These are phyloP conservation scores for Gremmenia infestans DNA, from an alignment of 2,329 filamentous ascomycete genomes.

Conservation along the genomic window DNA sequence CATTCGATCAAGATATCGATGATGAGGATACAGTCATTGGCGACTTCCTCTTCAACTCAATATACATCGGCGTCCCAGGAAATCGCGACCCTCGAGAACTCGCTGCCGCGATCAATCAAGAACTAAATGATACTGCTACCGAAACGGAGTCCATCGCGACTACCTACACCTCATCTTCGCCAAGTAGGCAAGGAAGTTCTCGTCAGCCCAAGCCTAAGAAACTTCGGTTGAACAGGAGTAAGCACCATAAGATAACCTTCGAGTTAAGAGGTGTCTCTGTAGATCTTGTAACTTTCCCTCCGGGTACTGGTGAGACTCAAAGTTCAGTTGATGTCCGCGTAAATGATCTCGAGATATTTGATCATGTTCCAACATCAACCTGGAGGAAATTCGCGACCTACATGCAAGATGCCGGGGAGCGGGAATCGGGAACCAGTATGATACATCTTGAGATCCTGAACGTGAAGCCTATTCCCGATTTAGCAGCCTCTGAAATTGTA, in stretches of 20 bases:
- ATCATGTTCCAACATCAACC: slow-evolving; percentile 89
- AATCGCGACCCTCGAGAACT: slow-evolving; percentile 82
- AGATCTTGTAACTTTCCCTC: slow-evolving; percentile 77
- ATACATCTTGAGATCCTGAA: slow-evolving; percentile 83
- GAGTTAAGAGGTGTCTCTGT: slow-evolving; percentile 80
- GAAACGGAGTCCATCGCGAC: slow-evolving; percentile 88
- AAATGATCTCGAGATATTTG: slow-evolving; percentile 81
- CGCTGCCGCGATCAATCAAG: slow-evolving; percentile 76
- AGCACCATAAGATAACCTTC: slow-evolving; percentile 91
- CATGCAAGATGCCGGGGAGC: slow-evolving; percentile 78
- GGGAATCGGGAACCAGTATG: slow-evolving; percentile 85
- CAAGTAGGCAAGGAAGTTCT: slow-evolving; percentile 42
- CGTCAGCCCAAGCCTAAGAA: slow-evolving; percentile 43
- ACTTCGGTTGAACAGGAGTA: slow-evolving; percentile 77
- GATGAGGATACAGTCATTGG: slow-evolving; percentile 85
- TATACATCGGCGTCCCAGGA: slow-evolving; percentile 89
- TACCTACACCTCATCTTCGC: slow-evolving; percentile 59
- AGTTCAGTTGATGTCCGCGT: slow-evolving; percentile 83
- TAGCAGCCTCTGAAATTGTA: slow-evolving; percentile 86
- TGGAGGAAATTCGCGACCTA: slow-evolving; percentile 99
- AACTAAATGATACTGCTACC: slow-evolving; percentile 78
- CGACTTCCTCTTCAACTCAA: slow-evolving; percentile 96
- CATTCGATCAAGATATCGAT: slow-evolving; percentile 59
- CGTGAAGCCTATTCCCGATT: slow-evolving; percentile 76
- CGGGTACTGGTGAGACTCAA: slow-evolving; percentile 72